A percentile compares a stretch with the other conserved stretches of the same genome.
These are phyloP conservation scores for Stentor coeruleus DNA, from an alignment of 73 alveolate genomes.

Conservation along the genomic window DNA sequence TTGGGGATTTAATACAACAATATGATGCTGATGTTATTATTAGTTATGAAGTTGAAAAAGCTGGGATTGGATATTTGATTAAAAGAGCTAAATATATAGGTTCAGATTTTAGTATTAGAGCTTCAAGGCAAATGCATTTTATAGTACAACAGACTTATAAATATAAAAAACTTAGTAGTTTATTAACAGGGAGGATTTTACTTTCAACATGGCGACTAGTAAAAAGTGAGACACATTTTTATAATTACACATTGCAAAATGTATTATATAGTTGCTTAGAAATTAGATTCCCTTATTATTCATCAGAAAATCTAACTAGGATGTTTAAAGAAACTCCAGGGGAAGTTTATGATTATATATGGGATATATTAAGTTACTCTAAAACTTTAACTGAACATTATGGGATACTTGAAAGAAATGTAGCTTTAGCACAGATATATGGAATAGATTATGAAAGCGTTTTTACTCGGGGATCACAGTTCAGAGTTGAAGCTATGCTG, in stretches of 20 bases:
- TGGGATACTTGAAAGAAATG: conserved; percentile 75
- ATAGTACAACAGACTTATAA: background rate
- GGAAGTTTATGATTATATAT: background rate
- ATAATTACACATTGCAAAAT: conserved; percentile 2
- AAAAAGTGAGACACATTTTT: conserved; percentile 4
- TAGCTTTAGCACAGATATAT: conserved; percentile 86
- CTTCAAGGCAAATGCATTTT: background rate
- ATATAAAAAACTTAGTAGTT: background rate
- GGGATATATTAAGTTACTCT: conserved; percentile 22
- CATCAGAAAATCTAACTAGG: background rate
- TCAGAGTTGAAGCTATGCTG: conserved; percentile 92
- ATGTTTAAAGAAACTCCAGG: background rate
- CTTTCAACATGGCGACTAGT: background rate
- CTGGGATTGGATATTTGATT: conserved; percentile 65
- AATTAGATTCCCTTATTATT: background rate
- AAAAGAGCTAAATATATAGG: conserved; percentile 58
- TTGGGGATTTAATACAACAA: conserved; percentile 26
- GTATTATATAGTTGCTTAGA: background rate
- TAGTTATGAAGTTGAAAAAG: conserved; percentile 75
- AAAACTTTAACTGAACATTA: conserved; percentile 25
- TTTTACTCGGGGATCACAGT: conserved; percentile 91
- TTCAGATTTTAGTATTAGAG: background rate
- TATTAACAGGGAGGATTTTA: background rate
- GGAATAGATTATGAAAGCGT: conserved; percentile 93
- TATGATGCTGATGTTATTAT: conserved; percentile 82